Base-by-base conservation (phyloP, 495 filamentous ascomycete genomes). In the Neurospora tetraspora region DNA sequence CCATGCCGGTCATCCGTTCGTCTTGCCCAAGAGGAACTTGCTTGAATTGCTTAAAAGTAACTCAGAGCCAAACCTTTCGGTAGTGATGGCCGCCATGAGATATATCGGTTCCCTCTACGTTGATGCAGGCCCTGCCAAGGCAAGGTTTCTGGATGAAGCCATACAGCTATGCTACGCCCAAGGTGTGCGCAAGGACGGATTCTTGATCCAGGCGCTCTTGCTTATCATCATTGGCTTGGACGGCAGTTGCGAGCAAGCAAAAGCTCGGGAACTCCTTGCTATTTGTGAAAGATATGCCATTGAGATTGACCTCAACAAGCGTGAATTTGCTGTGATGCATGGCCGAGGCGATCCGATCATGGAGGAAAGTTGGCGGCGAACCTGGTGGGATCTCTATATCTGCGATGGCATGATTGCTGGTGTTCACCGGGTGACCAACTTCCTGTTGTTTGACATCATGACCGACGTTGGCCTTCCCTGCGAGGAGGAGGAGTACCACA, bases 341-440 rank as follows among this genome's bases (percentile, higher is more conserved):
- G 85, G 85, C n/a, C 79, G 79, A 45, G 82, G 83, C 27, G 83
- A 85, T 68, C 81, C 82, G 23, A 81, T 86, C 39, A 73, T 87
- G 40, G 87, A 87, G 74, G 94, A 97, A 78, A 91, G 91, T 77
- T 89, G 92, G 86, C 86, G 94, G 36, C 87, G 94, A 47, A 97
- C 93, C 18, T 97, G 93, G 94, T 97, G 94, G 94, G 93, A 96
- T 75, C 80, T 97, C 69, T 96, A 91, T 77, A 88, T 94, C 53
- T 87, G 93, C 16, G 93, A 97, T 74, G 90, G 90, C 42, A 86
- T 88, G 87, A 81, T 88, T 73, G 85, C 87, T 73, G 87, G 86
- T 39, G 85, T 88, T 47, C 84, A 89, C 73, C 81, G 85, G 71
- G 78, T 86, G 39, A 87, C 89, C 65, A 86, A 87, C 27, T 90